phyloP scores from a whole-genome alignment of 192 early-diverging fungal genomes.

The Glomus cerebriforme region DNA sequence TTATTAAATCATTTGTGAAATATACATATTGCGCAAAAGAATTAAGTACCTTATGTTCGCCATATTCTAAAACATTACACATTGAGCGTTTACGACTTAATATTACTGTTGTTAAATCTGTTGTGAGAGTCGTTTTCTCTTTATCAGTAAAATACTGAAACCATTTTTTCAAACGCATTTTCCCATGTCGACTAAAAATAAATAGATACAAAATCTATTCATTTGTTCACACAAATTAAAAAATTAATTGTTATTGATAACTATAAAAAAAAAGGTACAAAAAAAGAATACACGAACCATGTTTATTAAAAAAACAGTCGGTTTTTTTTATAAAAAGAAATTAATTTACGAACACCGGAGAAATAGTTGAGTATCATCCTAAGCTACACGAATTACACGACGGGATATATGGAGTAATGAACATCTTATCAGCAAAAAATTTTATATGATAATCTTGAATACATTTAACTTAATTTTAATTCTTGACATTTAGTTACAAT shows the following conservation, averaged over 20 bases:
- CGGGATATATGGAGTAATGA: neutral
- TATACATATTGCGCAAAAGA: neutral
- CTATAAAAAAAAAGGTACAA: neutral
- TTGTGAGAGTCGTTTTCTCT: conserved; percentile 45
- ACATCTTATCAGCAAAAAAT: neutral
- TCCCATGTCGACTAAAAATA: conserved; percentile 57
- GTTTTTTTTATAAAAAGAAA: no score
- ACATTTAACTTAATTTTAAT: no score
- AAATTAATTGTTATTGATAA: neutral
- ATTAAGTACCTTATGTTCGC: conserved; percentile 42
- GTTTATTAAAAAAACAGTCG: no score
- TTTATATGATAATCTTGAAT: no score
- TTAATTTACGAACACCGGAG: no score
- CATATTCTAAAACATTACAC: conserved; percentile 56
- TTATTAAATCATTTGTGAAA: no score
- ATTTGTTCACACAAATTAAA: neutral
- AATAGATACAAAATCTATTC: conserved; percentile 51
- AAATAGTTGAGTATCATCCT: no score
- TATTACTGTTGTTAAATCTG: conserved; percentile 50
- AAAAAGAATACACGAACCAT: neutral
- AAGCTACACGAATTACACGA: neutral
- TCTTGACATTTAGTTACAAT: neutral
- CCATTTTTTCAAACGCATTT: conserved; percentile 54
- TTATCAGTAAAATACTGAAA: conserved; percentile 47
- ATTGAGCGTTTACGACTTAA: conserved; percentile 51